phyloP scores from a whole-genome alignment of 1,139 yeast species.

The Suhomyces yuchorum region DNA sequence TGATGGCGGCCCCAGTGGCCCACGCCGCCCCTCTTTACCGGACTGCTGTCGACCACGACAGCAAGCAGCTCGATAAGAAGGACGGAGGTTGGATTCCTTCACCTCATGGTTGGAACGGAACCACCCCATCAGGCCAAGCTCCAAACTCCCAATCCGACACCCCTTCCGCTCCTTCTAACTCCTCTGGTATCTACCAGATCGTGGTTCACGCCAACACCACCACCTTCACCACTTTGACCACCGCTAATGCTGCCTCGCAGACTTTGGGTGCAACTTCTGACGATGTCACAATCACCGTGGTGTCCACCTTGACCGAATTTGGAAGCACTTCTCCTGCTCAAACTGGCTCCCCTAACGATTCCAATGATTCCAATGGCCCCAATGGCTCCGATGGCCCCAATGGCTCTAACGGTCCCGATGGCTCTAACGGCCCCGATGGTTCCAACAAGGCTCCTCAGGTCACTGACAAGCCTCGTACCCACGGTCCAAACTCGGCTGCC shows the following conservation, averaged over 20 bases:
- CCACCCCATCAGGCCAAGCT: not conserved
- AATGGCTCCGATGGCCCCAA: no score
- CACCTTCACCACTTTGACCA: not conserved
- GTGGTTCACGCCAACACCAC: constrained; percentile 1
- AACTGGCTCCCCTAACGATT: not conserved
- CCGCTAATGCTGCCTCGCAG: not conserved
- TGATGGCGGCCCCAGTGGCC: constrained; percentile 1
- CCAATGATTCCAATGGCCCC: no score
- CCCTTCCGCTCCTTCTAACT: not conserved
- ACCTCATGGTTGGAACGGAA: constrained; percentile 10
- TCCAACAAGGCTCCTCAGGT: no score
- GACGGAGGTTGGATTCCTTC: constrained; percentile 9
- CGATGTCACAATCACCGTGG: not conserved
- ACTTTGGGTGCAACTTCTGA: constrained; percentile 2
- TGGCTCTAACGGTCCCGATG: no score
- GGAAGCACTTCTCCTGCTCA: not conserved
- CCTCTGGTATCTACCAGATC: not conserved
- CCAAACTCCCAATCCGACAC: not conserved
- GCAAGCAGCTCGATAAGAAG: constrained; percentile 4
- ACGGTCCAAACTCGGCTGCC: not conserved
- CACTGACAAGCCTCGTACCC: not conserved
- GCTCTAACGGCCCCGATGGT: no score
- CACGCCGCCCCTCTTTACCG: constrained; percentile 7
- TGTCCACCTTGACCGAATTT: not conserved
- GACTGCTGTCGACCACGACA: not conserved